phyloP scores from a whole-genome alignment of 495 filamentous ascomycete genomes.

The Annulohypoxylon moriforme region DNA sequence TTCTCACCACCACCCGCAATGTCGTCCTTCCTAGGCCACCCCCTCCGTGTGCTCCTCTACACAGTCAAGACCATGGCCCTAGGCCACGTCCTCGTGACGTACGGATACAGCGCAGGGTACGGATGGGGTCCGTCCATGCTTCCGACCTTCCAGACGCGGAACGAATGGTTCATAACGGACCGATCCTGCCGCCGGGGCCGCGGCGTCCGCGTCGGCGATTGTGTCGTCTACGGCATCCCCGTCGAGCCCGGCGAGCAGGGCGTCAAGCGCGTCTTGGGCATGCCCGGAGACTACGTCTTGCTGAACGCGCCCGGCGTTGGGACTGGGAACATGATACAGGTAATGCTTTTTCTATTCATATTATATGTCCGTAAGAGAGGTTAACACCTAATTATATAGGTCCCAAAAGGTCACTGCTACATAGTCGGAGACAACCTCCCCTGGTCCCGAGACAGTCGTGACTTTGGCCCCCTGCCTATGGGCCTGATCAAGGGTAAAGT shows the following conservation, averaged over 20 bases:
- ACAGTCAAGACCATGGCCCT: conserved; percentile 60
- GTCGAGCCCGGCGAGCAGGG: conserved; percentile 69
- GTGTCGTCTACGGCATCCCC: conserved; percentile 82
- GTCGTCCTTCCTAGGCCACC: conserved; percentile 48
- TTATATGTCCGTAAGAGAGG: no score
- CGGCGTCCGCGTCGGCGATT: conserved; percentile 79
- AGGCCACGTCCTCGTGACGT: conserved; percentile 68
- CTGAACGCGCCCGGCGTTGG: conserved; percentile 64
- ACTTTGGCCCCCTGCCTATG: conserved; percentile 86
- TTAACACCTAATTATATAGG: conserved; percentile 66
- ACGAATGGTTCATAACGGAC: conserved; percentile 76
- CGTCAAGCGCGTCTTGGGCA: conserved; percentile 84
- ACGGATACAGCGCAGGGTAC: conserved; percentile 63
- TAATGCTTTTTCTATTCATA: no score
- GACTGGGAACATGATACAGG: conserved; percentile 78
- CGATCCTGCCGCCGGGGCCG: conserved; percentile 73
- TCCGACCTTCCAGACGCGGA: conserved; percentile 73
- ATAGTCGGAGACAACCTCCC: conserved; percentile 86
- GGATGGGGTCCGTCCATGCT: conserved; percentile 81
- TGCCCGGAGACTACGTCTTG: conserved; percentile 91
- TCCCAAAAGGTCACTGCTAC: conserved; percentile 91
- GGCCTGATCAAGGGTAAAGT: conserved; percentile 88
- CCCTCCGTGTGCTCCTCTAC: conserved; percentile 51
- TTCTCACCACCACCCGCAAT: conserved; percentile 5
- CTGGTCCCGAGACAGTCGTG: conserved; percentile 84